phyloP scores from a whole-genome alignment of 352 stramenopile genomes.

The Chrysophaeum taylorii region DNA sequence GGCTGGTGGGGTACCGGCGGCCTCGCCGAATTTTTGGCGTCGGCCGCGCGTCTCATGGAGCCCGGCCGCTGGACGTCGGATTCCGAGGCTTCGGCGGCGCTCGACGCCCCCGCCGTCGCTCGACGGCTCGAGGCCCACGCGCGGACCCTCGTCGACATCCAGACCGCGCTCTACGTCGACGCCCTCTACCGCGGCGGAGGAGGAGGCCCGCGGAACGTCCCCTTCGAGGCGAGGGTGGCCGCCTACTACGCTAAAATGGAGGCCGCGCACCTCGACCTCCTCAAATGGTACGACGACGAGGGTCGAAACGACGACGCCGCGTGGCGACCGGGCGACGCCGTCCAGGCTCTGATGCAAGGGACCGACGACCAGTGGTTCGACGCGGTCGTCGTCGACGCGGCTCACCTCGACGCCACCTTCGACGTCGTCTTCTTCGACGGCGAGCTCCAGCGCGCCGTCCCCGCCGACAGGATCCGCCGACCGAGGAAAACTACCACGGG shows the following conservation, averaged over 20 bases:
- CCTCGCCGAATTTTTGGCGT: neutral
- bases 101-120: neutral
- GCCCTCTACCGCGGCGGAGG: neutral
- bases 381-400: neutral
- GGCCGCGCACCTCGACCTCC: too few species aligned
- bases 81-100: too few species aligned
- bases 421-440: constrained; percentile 5
- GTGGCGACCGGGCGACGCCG: neutral
- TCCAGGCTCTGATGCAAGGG: neutral
- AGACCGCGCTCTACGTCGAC: neutral
- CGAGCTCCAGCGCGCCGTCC: too few species aligned
- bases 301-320: too few species aligned
- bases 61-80: too few species aligned
- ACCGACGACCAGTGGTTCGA: neutral
- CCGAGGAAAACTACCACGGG: too few species aligned
- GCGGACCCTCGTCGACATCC: neutral
- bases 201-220: too few species aligned
- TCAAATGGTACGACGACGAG: too few species aligned
- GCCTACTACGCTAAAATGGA: neutral
- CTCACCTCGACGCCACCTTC: neutral
- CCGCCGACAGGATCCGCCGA: too few species aligned
- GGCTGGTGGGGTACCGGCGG: neutral
- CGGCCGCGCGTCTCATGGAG: neutral
- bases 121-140: neutral
- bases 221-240: neutral